Evolutionary conservation across 768 basidiomycete species (phyloP).

Genomic region (Collybiopsis confluens): DNA sequence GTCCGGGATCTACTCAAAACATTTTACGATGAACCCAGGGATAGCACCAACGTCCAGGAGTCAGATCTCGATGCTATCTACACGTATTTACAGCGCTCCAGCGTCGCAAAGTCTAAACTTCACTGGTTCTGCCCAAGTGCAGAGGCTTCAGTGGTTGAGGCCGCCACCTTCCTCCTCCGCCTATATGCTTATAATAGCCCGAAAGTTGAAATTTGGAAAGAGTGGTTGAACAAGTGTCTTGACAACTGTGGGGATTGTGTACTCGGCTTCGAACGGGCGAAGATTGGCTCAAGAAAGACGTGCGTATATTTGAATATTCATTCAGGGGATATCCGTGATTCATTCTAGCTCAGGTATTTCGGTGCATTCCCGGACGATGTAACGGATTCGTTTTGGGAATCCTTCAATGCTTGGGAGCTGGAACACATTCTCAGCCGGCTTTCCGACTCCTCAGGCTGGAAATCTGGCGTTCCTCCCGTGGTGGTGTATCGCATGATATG

Average conservation of each 20-base stretch:
- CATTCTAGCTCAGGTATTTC: constrained; percentile 55
- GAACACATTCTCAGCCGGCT: constrained; percentile 47
- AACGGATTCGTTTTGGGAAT: constrained; percentile 53
- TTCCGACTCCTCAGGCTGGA: constrained; percentile 17
- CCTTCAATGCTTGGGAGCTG: constrained; percentile 67
- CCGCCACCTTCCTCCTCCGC: constrained; percentile 78
- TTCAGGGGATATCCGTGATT: constrained; percentile 7
- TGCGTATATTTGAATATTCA: constrained; percentile 37
- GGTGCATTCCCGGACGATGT: constrained; percentile 53
- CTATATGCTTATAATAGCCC: constrained; percentile 72
- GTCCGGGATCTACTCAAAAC: constrained; percentile 40
- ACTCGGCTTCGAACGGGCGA: constrained; percentile 57
- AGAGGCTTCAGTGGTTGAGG: constrained; percentile 48
- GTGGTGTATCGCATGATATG: constrained; percentile 59
- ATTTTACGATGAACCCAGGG: constrained; percentile 57
- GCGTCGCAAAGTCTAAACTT: constrained; percentile 33
- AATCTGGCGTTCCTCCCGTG: constrained; percentile 43
- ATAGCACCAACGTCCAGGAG: constrained; percentile 44
- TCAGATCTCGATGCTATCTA: constrained; percentile 46
- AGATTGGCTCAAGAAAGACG: constrained; percentile 64
- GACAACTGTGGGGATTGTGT: constrained; percentile 68
- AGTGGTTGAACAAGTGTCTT: constrained; percentile 50
- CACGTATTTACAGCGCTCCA: constrained; percentile 42
- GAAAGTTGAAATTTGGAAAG: constrained; percentile 61
- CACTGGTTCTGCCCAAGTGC: constrained; percentile 86